A percentile compares a stretch with the other conserved stretches of the same genome.
Evolutionary conservation across 129 eudicot species (phyloP).

Genomic region (Deinandra increscens): DNA sequence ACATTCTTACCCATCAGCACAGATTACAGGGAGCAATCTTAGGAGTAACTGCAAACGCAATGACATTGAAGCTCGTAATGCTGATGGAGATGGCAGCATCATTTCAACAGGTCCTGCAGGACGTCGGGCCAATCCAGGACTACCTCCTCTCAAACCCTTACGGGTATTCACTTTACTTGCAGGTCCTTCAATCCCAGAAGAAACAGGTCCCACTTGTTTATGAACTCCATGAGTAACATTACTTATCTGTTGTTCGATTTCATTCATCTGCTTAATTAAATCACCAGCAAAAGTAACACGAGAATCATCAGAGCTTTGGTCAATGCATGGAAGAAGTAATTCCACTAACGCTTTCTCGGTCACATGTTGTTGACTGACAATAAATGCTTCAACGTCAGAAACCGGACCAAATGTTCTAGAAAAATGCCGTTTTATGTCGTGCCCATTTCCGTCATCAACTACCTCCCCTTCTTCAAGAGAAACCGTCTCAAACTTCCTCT

Average conservation of each 20-base stretch:
- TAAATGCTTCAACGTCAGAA: conserved; percentile 47
- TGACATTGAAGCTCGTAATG: conserved; percentile 80
- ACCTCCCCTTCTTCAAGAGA: conserved; percentile 90
- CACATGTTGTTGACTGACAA: conserved; percentile 59
- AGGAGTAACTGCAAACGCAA: conserved; percentile 83
- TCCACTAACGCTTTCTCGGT: conserved; percentile 81
- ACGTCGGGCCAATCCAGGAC: conserved; percentile 78
- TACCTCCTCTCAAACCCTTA: conserved; percentile 70
- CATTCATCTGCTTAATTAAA: conserved; percentile 84
- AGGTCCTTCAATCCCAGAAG: conserved; percentile 61
- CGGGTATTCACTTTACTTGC: conserved; percentile 54
- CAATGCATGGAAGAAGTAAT: conserved; percentile 80
- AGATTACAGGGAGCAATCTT: conserved; percentile 76
- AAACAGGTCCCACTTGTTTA: conserved; percentile 49
- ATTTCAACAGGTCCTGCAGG: conserved; percentile 50
- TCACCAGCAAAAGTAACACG: conserved; percentile 71
- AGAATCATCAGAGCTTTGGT: conserved; percentile 79
- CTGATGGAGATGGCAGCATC: conserved; percentile 73
- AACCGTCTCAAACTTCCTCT: conserved; percentile 53
- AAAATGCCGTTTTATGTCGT: conserved; percentile 39
- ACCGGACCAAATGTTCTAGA: conserved; percentile 39
- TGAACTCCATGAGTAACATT: conserved; percentile 58
- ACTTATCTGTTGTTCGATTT: conserved; percentile 85
- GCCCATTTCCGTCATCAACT: conserved; percentile 61
- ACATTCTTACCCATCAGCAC: conserved; percentile 66